Evolutionary conservation across 179 eudicot species (phyloP).

Genomic region (Spergularia azorica): DNA sequence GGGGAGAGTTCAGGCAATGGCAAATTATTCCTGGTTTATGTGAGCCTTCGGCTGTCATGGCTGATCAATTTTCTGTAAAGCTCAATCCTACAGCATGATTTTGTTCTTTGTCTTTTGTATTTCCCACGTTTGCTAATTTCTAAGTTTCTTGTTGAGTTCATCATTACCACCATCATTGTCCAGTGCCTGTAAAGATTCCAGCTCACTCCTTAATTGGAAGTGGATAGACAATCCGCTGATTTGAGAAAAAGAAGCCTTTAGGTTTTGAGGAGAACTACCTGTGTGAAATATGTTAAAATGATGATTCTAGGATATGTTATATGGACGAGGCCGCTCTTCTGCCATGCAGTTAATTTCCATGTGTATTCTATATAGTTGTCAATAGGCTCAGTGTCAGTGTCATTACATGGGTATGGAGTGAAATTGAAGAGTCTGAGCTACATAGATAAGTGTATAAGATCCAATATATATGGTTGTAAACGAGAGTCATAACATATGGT

Average conservation of each 20-base stretch:
- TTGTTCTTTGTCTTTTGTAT: background rate
- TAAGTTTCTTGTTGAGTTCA: background rate
- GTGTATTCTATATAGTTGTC: background rate
- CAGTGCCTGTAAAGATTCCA: too few species aligned
- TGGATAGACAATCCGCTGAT: too few species aligned
- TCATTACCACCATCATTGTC: too few species aligned
- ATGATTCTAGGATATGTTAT: background rate
- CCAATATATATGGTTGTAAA: background rate
- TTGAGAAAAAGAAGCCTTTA: too few species aligned
- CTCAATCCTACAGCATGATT: slow-evolving; percentile 36
- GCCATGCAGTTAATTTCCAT: background rate
- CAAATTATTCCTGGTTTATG: slow-evolving; percentile 95
- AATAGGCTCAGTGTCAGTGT: background rate
- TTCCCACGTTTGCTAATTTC: background rate
- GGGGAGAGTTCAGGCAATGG: slow-evolving; percentile 96
- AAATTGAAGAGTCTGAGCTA: background rate
- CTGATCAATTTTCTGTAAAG: slow-evolving; percentile 97
- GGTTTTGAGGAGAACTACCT: too few species aligned
- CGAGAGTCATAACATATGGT: background rate
- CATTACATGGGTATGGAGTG: background rate
- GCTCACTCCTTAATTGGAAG: too few species aligned
- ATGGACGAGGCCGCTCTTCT: background rate
- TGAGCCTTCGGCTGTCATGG: slow-evolving; percentile 95
- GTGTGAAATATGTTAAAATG: background rate
- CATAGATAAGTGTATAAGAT: too few species aligned